Evolutionary conservation across 169 alveolate genomes (phyloP), one percentile per base, ranked within the genome.

Genomic region (Plasmodium ovale): DNA sequence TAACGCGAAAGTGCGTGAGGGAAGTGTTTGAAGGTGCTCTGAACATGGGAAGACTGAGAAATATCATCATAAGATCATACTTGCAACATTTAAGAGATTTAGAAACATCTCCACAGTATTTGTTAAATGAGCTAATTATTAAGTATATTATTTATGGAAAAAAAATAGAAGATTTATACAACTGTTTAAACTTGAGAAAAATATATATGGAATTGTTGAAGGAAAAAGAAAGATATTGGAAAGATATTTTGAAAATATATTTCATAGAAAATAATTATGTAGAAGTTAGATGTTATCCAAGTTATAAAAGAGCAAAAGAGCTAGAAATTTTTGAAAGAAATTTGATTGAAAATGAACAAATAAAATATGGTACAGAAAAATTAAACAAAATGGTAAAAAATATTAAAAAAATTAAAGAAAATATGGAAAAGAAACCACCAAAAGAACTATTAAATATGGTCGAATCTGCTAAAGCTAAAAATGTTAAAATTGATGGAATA

Each of bases 171-270:
- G 94, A 93, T 44, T 74, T 93, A 27, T 87, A 89, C 12, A 67
- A 82, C 6, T 72, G 87, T 27, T 58, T 74, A 29, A 89, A 67
- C 68, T 56, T 25, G 89, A 87, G 51, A 60, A 73, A 64, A 89
- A 79, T 62, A 23, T 82, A 58, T 51, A 49, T 44, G 10, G 59
- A 21, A 19, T 31, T 49, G 33, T 87, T 64, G 9, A 69, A 84
- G 51, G 54, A 93, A 73, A 70, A 65, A 39, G 96, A 93, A 69
- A 27, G 49, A 3, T 93, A 85, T 72, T 93, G 96, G 96, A 93
- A 93, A 70, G 91, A 82, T 5, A 23, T 92, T 5, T 53, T 93
- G 9, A 35, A 37, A 70, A 72, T 19, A 14, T 92, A 59, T 58
- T 85, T 93, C 49, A 59, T 93, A 9, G 62, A 92, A 0, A 77